phyloP scores from a whole-genome alignment of 139 green algal genomes.

The Microglena sp. region DNA sequence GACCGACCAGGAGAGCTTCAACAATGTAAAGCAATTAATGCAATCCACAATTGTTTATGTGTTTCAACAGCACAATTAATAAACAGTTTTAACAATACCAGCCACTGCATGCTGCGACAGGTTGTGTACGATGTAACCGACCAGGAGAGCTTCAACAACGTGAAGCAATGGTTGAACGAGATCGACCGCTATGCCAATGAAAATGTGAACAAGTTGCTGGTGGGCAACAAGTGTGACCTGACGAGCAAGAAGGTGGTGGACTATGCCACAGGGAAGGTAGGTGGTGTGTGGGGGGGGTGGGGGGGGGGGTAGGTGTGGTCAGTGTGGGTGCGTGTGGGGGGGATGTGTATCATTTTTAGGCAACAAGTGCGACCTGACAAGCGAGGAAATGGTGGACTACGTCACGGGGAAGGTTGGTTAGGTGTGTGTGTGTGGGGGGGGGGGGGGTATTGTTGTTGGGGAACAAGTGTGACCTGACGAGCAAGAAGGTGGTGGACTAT shows the following conservation, averaged over 20 bases:
- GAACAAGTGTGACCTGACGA: conserved; percentile 96
- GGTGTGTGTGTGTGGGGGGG: neutral
- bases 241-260: conserved; percentile 95
- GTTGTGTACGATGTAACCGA: conserved; percentile 99
- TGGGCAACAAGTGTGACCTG: conserved; percentile 98
- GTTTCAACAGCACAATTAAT: no score
- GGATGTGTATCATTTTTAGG: conserved; percentile 64
- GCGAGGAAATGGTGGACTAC: conserved; percentile 94
- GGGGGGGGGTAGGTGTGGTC: neutral
- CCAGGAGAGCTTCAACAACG: conserved; percentile 97
- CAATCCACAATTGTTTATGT: no score
- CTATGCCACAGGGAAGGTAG: conserved; percentile 84
- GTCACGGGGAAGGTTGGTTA: conserved; percentile 76
- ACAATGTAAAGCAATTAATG: conserved; percentile 99
- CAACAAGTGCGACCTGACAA: conserved; percentile 96
- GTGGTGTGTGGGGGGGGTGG: neutral
- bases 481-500: conserved; percentile 95
- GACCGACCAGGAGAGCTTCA: conserved; percentile 96
- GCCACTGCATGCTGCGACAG: conserved; percentile 35
- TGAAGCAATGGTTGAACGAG: conserved; percentile 99
- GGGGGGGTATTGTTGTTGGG: conserved; percentile 66
- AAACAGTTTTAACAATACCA: no score
- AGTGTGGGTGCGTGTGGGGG: neutral
- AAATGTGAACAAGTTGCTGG: conserved; percentile 99
- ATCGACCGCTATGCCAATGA: conserved; percentile 99